phyloP scores from a whole-genome alignment of 805 yeast species.

The Candida golubevii region DNA sequence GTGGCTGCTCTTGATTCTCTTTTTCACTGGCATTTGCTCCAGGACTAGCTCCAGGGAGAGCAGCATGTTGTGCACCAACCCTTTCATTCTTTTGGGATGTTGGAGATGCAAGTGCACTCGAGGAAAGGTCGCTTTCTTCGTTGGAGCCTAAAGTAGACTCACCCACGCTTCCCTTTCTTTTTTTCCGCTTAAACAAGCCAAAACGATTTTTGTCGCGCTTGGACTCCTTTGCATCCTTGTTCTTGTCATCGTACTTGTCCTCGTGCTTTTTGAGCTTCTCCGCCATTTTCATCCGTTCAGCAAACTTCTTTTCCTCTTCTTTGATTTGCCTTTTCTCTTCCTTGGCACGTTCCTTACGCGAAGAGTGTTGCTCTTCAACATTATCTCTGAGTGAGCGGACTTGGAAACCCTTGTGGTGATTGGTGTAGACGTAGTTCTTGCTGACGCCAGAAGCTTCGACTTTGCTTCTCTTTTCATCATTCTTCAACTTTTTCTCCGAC shows the following conservation, averaged over 20 bases:
- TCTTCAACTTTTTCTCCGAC: slow-evolving; percentile 12
- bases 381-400: slow-evolving; percentile 12
- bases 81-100: too few species aligned
- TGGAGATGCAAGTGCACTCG: not conserved
- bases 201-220: slow-evolving; percentile 9
- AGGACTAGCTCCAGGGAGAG: too few species aligned
- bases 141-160: slow-evolving; percentile 6
- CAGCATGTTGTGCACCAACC: too few species aligned
- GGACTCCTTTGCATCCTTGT: slow-evolving; percentile 4
- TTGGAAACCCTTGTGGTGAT: slow-evolving; percentile 16
- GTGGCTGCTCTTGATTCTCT: too few species aligned
- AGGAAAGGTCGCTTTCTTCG: slow-evolving; percentile 1
- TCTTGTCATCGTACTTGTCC: slow-evolving; percentile 7
- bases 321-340: slow-evolving; percentile 12
- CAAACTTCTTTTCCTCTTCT: slow-evolving; percentile 9
- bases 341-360: slow-evolving; percentile 13
- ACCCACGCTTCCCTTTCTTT: slow-evolving; percentile 8
- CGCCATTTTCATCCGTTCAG: slow-evolving; percentile 1
- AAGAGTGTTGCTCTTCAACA: slow-evolving; percentile 1
- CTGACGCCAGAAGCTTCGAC: slow-evolving; percentile 14
- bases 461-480: slow-evolving; percentile 9
- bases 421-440: slow-evolving; percentile 14
- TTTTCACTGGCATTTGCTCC: too few species aligned
- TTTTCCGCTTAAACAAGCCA: slow-evolving; percentile 8
- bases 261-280: slow-evolving; percentile 10